These are phyloP conservation scores for Penicillium odoratum DNA, from an alignment of 495 filamentous ascomycete genomes.

Conservation along the genomic window DNA sequence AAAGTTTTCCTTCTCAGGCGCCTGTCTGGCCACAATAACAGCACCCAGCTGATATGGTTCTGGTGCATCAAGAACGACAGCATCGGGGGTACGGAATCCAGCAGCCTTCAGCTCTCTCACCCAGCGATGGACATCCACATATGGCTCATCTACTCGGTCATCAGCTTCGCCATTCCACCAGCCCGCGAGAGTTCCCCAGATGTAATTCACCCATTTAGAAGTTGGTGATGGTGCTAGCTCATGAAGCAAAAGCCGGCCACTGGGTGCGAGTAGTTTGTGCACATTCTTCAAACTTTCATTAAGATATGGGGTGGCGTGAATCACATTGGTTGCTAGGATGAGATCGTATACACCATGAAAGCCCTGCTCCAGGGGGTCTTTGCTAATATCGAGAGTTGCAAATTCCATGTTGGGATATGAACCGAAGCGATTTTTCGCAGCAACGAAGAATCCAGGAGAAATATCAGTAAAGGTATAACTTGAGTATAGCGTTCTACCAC, in stretches of 20 bases:
- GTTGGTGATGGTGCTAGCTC: constrained; percentile 15
- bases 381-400: constrained; percentile 34
- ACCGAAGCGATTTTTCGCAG: constrained; percentile 3
- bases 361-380: constrained; percentile 49
- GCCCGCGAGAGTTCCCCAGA: constrained; percentile 27
- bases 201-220: constrained; percentile 10
- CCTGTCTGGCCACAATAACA: constrained; percentile 29
- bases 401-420: constrained; percentile 27
- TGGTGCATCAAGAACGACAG: constrained; percentile 31
- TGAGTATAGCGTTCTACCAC: constrained; percentile 6
- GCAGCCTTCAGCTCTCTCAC: constrained; percentile 25
- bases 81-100: constrained; percentile 34
- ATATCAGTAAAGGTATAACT: constrained; percentile 43
- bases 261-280: constrained; percentile 26
- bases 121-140: constrained; percentile 30
- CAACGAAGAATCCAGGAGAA: constrained; percentile 49
- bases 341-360: constrained; percentile 52
- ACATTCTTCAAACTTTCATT: constrained; percentile 41
- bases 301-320: constrained; percentile 50
- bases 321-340: constrained; percentile 50
- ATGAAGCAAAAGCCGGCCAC: constrained; percentile 27
- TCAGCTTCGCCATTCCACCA: constrained; percentile 43
- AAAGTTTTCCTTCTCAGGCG: constrained; percentile 1
- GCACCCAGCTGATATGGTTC: constrained; percentile 32
- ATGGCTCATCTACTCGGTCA: constrained; percentile 27